These are phyloP conservation scores for Lactifluus pinguis DNA, from an alignment of 768 basidiomycete genomes.

Conservation along the genomic window DNA sequence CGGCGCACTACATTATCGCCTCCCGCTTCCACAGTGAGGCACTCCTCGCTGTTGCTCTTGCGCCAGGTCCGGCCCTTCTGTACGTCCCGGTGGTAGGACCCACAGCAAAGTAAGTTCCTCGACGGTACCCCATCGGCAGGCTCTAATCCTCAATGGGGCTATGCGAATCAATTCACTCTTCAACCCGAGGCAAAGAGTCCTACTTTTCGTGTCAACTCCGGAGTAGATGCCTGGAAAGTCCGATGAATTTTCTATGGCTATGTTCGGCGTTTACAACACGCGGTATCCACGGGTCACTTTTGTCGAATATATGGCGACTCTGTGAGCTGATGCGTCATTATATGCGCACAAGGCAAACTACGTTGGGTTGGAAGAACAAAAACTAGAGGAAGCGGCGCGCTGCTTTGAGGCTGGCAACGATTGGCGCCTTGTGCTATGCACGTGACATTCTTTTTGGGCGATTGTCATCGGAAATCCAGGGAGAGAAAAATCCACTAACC, in stretches of 20 bases:
- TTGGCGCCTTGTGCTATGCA: too few species aligned
- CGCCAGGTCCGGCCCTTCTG: conserved; percentile 38
- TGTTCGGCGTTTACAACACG: neutral
- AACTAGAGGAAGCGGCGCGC: too few species aligned
- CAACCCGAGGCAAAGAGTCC: too few species aligned
- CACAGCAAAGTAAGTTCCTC: too few species aligned
- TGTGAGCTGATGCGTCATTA: neutral
- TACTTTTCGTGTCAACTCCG: neutral
- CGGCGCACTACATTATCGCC: conserved; percentile 8
- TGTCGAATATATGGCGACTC: neutral
- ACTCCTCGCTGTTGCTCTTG: conserved; percentile 13
- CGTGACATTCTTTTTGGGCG: neutral
- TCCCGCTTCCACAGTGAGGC: conserved; percentile 5
- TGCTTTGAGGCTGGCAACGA: too few species aligned
- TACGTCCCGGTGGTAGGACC: conserved; percentile 42
- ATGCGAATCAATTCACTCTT: neutral
- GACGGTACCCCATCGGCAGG: neutral
- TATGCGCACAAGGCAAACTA: too few species aligned
- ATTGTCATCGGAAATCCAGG: conserved; percentile 29
- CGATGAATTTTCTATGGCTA: neutral
- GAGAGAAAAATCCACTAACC: conserved; percentile 79
- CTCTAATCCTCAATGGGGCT: too few species aligned
- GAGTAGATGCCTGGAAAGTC: neutral
- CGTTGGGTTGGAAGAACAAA: too few species aligned
- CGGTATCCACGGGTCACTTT: neutral